A percentile compares a stretch with the other conserved stretches of the same genome.
phyloP scores from a whole-genome alignment of 495 filamentous ascomycete species.

The Ramalina intermedia region DNA sequence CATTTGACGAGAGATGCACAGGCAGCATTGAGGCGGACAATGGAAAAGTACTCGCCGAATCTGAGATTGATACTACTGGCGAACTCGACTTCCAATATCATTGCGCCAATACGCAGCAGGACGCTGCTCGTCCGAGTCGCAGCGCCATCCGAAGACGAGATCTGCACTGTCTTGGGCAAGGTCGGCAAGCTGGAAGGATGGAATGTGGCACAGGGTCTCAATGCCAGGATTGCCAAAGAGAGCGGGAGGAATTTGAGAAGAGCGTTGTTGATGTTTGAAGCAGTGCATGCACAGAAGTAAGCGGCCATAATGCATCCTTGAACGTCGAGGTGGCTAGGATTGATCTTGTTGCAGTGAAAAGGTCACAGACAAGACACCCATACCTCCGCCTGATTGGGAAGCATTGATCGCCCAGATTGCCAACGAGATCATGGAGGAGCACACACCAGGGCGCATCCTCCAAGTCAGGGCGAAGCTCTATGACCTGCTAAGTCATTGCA shows the following conservation, averaged over 20 bases:
- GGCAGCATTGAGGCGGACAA: constrained; percentile 83
- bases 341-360: constrained; percentile 50
- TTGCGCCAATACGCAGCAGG: constrained; percentile 82
- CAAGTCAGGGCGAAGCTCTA: constrained; percentile 85
- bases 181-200: constrained; percentile 70
- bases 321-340: neutral
- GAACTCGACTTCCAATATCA: constrained; percentile 93
- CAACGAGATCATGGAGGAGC: constrained; percentile 80
- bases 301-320: constrained; percentile 8
- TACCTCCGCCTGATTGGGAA: constrained; percentile 94
- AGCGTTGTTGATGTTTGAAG: constrained; percentile 89
- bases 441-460: constrained; percentile 72
- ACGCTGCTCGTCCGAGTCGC: constrained; percentile 84
- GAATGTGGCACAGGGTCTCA: constrained; percentile 51
- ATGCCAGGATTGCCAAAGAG: constrained; percentile 75
- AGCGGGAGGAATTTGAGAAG: constrained; percentile 81
- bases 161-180: constrained; percentile 57
- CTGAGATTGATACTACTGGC: constrained; percentile 79
- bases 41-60: constrained; percentile 99
- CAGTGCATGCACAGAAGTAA: constrained; percentile 92
- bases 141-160: constrained; percentile 73
- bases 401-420: constrained; percentile 75
- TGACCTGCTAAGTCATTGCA: constrained; percentile 91
- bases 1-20: constrained; percentile 89
- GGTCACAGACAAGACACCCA: constrained; percentile 71